Evolutionary conservation across 805 yeast species (phyloP).

Genomic region (Blastobotrys robertii): DNA sequence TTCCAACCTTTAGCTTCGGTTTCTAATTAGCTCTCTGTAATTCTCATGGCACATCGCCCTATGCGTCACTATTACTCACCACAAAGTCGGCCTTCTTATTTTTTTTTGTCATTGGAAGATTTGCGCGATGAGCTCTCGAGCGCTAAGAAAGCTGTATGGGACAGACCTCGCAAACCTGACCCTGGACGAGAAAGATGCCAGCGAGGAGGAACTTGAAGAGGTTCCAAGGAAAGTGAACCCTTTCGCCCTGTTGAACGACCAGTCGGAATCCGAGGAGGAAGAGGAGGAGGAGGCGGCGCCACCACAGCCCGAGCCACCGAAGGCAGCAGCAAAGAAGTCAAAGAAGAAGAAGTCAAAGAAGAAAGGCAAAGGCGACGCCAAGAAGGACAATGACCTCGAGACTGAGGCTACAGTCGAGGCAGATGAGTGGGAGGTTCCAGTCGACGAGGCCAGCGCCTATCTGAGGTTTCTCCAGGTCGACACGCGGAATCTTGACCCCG

Average conservation of each 20-base stretch:
- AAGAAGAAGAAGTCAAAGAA: conserved; percentile 18
- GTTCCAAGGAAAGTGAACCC: conserved; percentile 1
- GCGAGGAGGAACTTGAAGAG: conserved; percentile 5
- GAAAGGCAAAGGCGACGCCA: conserved; percentile 17
- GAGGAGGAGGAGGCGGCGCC: conserved; percentile 1
- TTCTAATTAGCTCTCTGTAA: conserved; percentile 29
- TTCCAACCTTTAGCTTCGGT: conserved; percentile 81
- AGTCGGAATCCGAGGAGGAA: conserved; percentile 12
- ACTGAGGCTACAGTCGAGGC: conserved; percentile 14
- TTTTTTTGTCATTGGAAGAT: conserved; percentile 38
- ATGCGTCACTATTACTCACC: conserved; percentile 18
- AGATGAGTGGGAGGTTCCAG: conserved; percentile 8
- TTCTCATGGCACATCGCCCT: neutral
- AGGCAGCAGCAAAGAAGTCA: conserved; percentile 11
- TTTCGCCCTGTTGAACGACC: conserved; percentile 24
- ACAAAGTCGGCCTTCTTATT: conserved; percentile 66
- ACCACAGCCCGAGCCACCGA: conserved; percentile 1
- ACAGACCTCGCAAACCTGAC: neutral
- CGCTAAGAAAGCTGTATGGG: conserved; percentile 26
- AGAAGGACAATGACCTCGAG: conserved; percentile 11
- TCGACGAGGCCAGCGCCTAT: conserved; percentile 9
- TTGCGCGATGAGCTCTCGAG: conserved; percentile 28
- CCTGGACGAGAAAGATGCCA: neutral
- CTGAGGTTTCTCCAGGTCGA: conserved; percentile 34
- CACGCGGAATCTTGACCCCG: conserved; percentile 57